Evolutionary conservation across 768 basidiomycete species (phyloP), one percentile per base, ranked within the genome.

Genomic region (Hericium rajendrae): DNA sequence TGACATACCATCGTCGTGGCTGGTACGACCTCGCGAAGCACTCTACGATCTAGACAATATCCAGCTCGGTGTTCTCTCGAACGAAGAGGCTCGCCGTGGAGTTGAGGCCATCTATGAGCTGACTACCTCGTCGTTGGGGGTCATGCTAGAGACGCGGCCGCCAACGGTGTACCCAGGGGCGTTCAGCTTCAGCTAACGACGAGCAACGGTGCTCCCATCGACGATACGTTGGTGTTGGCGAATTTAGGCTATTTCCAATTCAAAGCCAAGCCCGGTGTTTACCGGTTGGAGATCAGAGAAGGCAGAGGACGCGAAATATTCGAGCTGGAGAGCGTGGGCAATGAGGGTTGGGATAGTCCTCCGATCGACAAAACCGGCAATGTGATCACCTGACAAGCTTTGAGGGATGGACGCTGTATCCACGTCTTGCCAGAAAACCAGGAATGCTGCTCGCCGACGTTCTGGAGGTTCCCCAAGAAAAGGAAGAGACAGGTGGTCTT

Each of bases 211-310:
- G 68, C 60, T 2, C 66, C 73, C 2, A 74, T 94, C 13, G 91
- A 88, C 6, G 94, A 97, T 63, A 98, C 97, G 0, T 88, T 85
- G 57, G 86, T 98, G 40, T 91, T 97, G 55, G 92, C 88, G 4
- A 99, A 98, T 67, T 74, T 98, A 5, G 97, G 97, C 2, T 99
- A 99, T 70, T 73, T 97, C 55, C 97, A 99, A 67, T 94, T 98
- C 74, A 93, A 92, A 68, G 87, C 90, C 1, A 88, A 81, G 55
- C 97, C 97, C 0, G 97, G 97, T 1, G 84, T 90, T 0, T 94
- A 88, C 74, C 75, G 78, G 49, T 76, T 97, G 0, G 84, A 85
- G 62, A 93, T 98, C 54, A 80, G 94, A 1, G 77, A 82, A 37
- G 94, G 95, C 0, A 76, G 86, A 18, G 91, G 91, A 5, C 76